Evolutionary conservation across 331 rosid genomes (phyloP).

Genomic region (Spiraea crenata): DNA sequence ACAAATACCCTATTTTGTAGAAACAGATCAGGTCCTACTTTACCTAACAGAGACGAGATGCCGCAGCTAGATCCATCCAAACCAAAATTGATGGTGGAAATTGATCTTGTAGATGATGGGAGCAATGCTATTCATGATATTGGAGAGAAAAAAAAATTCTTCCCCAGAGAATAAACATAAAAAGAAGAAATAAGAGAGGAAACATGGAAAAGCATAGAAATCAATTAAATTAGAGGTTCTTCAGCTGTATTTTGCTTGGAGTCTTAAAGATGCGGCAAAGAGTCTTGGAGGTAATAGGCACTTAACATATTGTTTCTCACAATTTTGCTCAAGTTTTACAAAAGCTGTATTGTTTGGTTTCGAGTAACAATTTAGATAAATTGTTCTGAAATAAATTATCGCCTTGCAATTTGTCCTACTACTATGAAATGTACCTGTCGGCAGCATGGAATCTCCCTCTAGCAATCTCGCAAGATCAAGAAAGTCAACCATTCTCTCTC

Average conservation of each 20-base stretch:
- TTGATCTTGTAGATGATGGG: constrained; percentile 36
- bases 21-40: constrained; percentile 38
- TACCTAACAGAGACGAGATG: constrained; percentile 44
- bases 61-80: constrained; percentile 39
- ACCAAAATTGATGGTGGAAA: constrained; percentile 36
- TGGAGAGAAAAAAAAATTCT: constrained; percentile 35
- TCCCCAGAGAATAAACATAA: constrained; percentile 42
- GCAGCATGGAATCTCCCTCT: constrained; percentile 97
- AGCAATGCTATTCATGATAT: constrained; percentile 29
- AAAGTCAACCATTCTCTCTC: constrained; percentile 89
- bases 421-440: constrained; percentile 99
- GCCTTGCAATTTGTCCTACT: constrained; percentile 84
- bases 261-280: constrained; percentile 98
- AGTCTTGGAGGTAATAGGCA: constrained; percentile 76
- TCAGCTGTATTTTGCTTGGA: constrained; percentile 87
- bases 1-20: constrained; percentile 30
- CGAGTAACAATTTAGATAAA: constrained; percentile 16
- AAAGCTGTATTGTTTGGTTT: background rate
- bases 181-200: constrained; percentile 64
- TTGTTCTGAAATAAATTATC: constrained; percentile 25
- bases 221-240: constrained; percentile 86
- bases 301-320: constrained; percentile 8
- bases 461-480: constrained; percentile 98
- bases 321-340: constrained; percentile 6
- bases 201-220: constrained; percentile 92